These are phyloP conservation scores for Aspergillus olivimuriae DNA, from an alignment of 495 filamentous ascomycete species.

Conservation along the genomic window DNA sequence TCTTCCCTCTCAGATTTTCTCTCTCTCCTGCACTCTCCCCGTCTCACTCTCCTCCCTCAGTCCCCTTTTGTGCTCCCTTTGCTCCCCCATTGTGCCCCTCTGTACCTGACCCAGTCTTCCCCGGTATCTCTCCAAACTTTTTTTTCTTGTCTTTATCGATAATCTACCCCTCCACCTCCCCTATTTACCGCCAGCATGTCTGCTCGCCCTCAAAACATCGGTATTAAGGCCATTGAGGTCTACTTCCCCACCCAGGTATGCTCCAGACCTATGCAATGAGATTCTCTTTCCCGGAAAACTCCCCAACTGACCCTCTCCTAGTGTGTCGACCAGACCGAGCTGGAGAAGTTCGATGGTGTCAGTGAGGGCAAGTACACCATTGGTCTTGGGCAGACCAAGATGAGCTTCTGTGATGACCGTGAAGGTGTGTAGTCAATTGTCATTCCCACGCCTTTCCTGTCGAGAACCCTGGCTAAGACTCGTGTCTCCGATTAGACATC, in stretches of 20 bases:
- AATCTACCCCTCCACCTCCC: not conserved
- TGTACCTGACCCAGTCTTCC: not conserved
- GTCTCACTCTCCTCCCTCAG: too few species aligned
- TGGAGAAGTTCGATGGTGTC: constrained; percentile 98
- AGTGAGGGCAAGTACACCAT: constrained; percentile 95
- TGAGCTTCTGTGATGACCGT: constrained; percentile 99
- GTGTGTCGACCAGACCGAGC: constrained; percentile 94
- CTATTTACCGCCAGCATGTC: constrained; percentile 57
- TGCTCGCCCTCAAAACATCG: constrained; percentile 87
- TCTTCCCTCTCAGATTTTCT: constrained; percentile 2
- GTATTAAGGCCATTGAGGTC: constrained; percentile 99
- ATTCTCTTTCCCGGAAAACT: constrained; percentile 1
- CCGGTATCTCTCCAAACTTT: not conserved
- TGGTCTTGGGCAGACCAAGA: constrained; percentile 97
- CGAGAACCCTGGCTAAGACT: constrained; percentile 3
- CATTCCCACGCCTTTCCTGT: not conserved
- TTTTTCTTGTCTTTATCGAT: not conserved
- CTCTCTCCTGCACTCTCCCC: not conserved
- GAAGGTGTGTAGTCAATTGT: constrained; percentile 60
- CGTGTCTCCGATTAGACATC: constrained; percentile 60
- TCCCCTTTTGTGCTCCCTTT: not conserved
- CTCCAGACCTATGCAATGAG: not conserved
- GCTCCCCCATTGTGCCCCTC: not conserved
- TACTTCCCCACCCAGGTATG: constrained; percentile 95
- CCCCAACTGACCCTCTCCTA: constrained; percentile 30